phyloP scores from a whole-genome alignment of 257 asterid species.

The Knoxia roxburghii region DNA sequence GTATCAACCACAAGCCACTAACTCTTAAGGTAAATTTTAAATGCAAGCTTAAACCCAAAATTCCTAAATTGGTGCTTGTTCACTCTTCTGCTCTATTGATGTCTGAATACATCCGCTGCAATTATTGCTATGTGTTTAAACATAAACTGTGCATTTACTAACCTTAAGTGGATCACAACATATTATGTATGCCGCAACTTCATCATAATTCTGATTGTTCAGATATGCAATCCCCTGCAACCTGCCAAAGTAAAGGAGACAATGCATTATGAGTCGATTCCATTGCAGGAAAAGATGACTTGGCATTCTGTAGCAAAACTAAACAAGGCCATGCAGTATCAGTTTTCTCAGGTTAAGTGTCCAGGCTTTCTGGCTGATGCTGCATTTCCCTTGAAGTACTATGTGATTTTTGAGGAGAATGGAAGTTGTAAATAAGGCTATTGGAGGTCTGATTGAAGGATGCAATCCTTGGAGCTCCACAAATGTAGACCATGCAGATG shows the following conservation, averaged over 20 bases:
- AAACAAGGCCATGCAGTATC: neutral
- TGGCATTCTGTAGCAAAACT: neutral
- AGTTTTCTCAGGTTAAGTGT: neutral
- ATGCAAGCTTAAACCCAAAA: neutral
- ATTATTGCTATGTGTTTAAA: neutral
- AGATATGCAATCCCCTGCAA: neutral
- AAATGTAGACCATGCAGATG: neutral
- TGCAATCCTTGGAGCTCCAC: neutral
- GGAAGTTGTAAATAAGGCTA: no score
- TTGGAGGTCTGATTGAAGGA: neutral
- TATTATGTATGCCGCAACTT: neutral
- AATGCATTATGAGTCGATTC: neutral
- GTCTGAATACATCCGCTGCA: neutral
- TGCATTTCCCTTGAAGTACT: no score
- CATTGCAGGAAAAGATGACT: slow-evolving; percentile 6
- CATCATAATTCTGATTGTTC: neutral
- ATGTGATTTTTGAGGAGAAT: no score
- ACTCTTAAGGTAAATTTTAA: neutral
- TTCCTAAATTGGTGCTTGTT: neutral
- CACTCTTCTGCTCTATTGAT: neutral
- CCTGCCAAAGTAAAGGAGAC: neutral
- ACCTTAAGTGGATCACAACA: neutral
- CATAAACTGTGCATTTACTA: neutral
- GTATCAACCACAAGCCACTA: neutral
- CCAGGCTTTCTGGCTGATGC: neutral